Percentiles rank a stretch among this genome's conserved stretches.
These are phyloP conservation scores for Phanerodontia chrysosporium DNA, from an alignment of 768 basidiomycete species.

Conservation along the genomic window DNA sequence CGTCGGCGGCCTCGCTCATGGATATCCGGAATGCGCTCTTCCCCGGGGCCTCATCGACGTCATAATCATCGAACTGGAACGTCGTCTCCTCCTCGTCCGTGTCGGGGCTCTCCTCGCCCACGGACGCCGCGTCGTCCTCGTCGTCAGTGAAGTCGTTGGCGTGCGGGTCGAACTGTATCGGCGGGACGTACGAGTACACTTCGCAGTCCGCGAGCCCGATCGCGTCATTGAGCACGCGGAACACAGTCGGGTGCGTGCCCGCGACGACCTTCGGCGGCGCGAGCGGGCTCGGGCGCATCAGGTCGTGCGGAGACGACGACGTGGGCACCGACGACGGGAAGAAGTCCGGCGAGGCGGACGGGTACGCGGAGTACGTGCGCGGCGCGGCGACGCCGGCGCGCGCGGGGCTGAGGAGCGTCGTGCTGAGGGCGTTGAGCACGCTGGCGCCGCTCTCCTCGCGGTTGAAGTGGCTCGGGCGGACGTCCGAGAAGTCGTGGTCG, in stretches of 20 bases:
- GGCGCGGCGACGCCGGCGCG: slow-evolving; percentile 64
- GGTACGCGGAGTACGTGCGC: slow-evolving; percentile 84
- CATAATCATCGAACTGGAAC: slow-evolving; percentile 81
- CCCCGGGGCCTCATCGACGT: slow-evolving; percentile 49
- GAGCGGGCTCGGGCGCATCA: slow-evolving; percentile 52
- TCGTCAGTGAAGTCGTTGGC: slow-evolving; percentile 77
- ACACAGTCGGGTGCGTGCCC: slow-evolving; percentile 85
- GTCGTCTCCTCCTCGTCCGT: slow-evolving; percentile 65
- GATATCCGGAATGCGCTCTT: slow-evolving; percentile 22
- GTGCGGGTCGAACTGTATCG: slow-evolving; percentile 92
- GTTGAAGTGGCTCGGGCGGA: slow-evolving; percentile 85
- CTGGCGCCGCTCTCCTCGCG: slow-evolving; percentile 69
- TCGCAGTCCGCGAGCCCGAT: slow-evolving; percentile 91
- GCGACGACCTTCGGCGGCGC: slow-evolving; percentile 70
- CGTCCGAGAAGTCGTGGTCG: slow-evolving; percentile 94
- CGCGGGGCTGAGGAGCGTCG: slow-evolving; percentile 72
- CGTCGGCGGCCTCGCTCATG: slow-evolving; percentile 20
- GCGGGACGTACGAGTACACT: slow-evolving; percentile 91
- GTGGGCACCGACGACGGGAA: slow-evolving; percentile 74
- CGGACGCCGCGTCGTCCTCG: slow-evolving; percentile 67
- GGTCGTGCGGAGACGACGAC: slow-evolving; percentile 63
- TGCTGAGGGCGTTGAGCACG: slow-evolving; percentile 83
- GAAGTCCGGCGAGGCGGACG: slow-evolving; percentile 65
- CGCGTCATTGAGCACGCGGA: slow-evolving; percentile 83
- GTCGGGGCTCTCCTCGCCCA: slow-evolving; percentile 60